Conservation (phyloP, 2,329 filamentous ascomycete species). For the Dactylellina parvicollis region DNA sequence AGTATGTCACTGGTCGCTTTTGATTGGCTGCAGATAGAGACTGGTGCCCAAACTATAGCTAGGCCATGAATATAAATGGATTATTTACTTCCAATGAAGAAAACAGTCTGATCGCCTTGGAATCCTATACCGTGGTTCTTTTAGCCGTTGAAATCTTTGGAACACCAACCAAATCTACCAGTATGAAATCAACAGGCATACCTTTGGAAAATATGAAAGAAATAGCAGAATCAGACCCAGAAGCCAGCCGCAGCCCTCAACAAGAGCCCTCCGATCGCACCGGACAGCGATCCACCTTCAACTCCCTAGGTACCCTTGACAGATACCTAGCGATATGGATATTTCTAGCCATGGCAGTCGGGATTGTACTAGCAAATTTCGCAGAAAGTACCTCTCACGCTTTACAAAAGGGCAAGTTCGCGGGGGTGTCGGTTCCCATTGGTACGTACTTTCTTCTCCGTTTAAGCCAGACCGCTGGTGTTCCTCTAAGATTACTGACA, state of each 20-base stretch:
- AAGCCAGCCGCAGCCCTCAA: too few relatives aligned
- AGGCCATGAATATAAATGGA: too few relatives aligned
- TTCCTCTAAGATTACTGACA: not conserved
- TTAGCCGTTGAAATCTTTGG: too few relatives aligned
- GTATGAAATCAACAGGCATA: too few relatives aligned
- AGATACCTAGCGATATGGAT: conserved; percentile 77
- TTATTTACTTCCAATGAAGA: too few relatives aligned
- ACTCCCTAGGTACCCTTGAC: conserved; percentile 70
- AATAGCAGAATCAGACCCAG: too few relatives aligned
- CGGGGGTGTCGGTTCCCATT: conserved; percentile 75
- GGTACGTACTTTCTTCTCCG: conserved; percentile 61
- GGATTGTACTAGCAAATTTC: conserved; percentile 80
- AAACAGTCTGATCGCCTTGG: too few relatives aligned
- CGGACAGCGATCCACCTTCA: conserved; percentile 63
- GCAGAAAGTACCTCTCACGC: conserved; percentile 71
- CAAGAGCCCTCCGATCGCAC: not conserved
- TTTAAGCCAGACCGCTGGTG: too few relatives aligned
- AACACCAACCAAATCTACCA: too few relatives aligned
- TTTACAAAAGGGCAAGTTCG: conserved; percentile 76
- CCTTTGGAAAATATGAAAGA: too few relatives aligned
- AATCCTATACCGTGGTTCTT: too few relatives aligned
- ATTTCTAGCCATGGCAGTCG: conserved; percentile 78
- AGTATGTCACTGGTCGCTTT: not conserved
- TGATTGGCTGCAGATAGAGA: conserved; percentile 1
- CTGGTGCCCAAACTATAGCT: too few relatives aligned